Percentiles rank a stretch among this genome's conserved stretches.
Evolutionary conservation across 768 basidiomycete genomes (phyloP).

Genomic region (Suillus subaureus): DNA sequence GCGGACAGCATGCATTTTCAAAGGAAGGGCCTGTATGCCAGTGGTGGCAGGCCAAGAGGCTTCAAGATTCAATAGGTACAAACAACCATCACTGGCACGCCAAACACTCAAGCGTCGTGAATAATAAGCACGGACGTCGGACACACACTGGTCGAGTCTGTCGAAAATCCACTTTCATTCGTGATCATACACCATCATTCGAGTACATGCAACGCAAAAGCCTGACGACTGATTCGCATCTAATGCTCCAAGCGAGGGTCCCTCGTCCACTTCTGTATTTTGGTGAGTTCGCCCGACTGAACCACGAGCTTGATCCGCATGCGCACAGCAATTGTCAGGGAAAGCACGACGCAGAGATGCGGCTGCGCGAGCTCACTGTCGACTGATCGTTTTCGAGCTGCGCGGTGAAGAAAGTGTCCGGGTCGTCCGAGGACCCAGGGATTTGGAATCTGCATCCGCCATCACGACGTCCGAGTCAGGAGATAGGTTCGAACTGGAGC

Average conservation of each 20-base stretch:
- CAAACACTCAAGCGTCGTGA: too few species aligned
- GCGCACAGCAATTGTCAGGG: background rate
- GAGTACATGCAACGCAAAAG: background rate
- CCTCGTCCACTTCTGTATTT: background rate
- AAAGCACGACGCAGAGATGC: background rate
- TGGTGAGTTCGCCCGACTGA: background rate
- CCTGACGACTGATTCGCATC: background rate
- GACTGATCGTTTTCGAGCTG: too few species aligned
- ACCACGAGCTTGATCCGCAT: background rate
- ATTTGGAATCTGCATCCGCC: background rate
- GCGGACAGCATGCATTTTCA: background rate
- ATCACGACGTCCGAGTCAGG: background rate
- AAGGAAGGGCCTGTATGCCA: background rate
- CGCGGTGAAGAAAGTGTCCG: too few species aligned
- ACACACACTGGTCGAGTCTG: background rate
- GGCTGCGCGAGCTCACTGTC: too few species aligned
- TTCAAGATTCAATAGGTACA: background rate
- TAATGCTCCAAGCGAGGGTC: background rate
- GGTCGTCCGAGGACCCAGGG: too few species aligned
- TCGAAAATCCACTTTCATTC: background rate
- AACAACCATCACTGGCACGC: too few species aligned
- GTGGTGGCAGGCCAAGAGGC: background rate
- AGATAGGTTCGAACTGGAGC: background rate
- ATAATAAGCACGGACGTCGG: too few species aligned
- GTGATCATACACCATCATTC: background rate